Evolutionary conservation across 129 eudicot genomes (phyloP), one percentile per base, ranked within the genome.

Genomic region (Centrapalus pauciflorus): DNA sequence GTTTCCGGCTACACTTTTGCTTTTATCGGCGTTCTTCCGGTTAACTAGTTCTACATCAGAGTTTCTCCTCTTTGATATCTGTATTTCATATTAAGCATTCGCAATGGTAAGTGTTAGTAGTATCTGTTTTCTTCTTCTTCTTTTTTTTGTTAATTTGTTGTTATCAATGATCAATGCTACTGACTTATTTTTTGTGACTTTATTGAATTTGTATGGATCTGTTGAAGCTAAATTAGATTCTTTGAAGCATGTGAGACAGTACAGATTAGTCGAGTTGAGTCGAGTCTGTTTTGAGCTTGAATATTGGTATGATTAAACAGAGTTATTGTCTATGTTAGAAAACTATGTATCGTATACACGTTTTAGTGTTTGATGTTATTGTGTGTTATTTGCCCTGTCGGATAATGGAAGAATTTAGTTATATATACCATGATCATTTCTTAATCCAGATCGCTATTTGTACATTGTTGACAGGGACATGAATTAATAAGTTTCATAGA

Each of bases 1-100:
- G 72, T 66, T 66, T 66, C 17, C 72, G 72, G 72, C 33, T 50
- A 20, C 50, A 8, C 21, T 50, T 49, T 66, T 37, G 48, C 16
- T 48, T 17, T 21, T 24, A 30, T 66, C 72, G 32, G 29, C 50
- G 71, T 49, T 49, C 12, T 46, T 48, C 46, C 71, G 48, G 30
- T 12, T 7, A 64, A 64, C 16, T 16, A 4, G 9, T 30, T 57
- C 24, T 28, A 27, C 21, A 13, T 28, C 24, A 16, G 26, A 57
- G 64, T 14, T 7, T 29, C 23, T 57, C 64, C 26, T 29, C 41
- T 52, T 49, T 30, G 19, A 13, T 50, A 2, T 48, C 46, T 13
- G 32, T 12, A 2, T 12, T 35, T 51, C 48, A 51, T 51, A 32
- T 51, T 29, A 30, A 67, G 4, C 54, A 21, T 35, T 34, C 54